Base-by-base conservation (phyloP, 2,329 filamentous ascomycete genomes). In the Ilyonectria mors-panacis region DNA sequence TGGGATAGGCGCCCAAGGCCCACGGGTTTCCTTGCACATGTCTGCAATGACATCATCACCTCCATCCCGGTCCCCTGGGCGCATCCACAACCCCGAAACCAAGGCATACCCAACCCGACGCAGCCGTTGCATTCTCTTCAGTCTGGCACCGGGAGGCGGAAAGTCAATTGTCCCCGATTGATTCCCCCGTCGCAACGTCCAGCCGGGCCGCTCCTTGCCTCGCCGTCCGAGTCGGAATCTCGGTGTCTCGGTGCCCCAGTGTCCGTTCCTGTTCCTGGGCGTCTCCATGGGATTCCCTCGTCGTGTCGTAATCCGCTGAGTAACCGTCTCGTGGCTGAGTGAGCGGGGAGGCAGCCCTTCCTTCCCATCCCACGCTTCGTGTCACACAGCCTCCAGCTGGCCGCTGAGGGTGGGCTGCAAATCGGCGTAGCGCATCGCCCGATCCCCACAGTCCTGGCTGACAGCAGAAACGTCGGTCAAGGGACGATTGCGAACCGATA, bases 251-350 rank as follows among this genome's bases (percentile, higher is more conserved):
- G 9, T 17, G 17, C 30, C 3, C 8, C 30, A 12, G 30, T 26
- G 17, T 54, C 51, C 51, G 51, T 54, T 39, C 51, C 51, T 15
- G 51, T 54, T 39, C 51, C 51, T 21, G 33, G 19, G 15, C 15
- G 26, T 26, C 19, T 48, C 23, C 45, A 48, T 48, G 45, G 51
- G 35, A 5, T n/a, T 5, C 30, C 42, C n/a, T 35, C n/a, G 6
- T 39, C 15, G n/a, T 39, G 56, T 65, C 39, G 62, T 59, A 65
- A 47, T 28, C 63, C 63, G 63, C 63, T 61, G 63, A 61, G 44
- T 61, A 61, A 65, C 57, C 26, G 17, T 19, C 10, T 35, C 19
- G 57, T 44, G 63, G 63, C 63, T 65, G 63, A 65, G 63, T 65
- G 63, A 61, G 57, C 59, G 39, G 57, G 33, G 55, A 59, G 56